Base-by-base conservation (phyloP, 441 rosid genomes). In the Theobroma grandiflorum region DNA sequence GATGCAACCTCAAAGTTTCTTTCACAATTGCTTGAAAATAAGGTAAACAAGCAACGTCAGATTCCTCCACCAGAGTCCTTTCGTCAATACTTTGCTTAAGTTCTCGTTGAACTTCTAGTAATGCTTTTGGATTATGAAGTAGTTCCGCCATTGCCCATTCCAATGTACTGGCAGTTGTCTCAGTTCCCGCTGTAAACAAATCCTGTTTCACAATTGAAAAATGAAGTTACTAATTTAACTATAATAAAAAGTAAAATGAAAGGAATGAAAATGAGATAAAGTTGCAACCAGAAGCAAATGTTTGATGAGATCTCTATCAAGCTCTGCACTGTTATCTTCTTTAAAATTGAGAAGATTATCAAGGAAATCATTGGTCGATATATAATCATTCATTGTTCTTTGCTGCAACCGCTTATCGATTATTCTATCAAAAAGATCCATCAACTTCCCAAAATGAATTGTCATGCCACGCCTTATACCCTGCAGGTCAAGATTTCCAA, bases 71-170 rank as follows among this genome's bases (percentile, higher is more conserved):
- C 26, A 64, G 57, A 8, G 81, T 86, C 16, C 83, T 83, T 74
- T 70, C 58, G 20, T 86, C 87, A 10, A 81, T 57, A 22, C 57
- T 68, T 31, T 63, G 69, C n/a, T 82, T 38, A 2, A 89, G 77
- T 80, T 89, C 90, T 1, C 64, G 73, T 58, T 81, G 87, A 45
- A 67, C 88, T 63, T 82, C 85, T 14, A 7, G 47, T 82, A 86
- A 68, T 2, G 50, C 64, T 31, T 77, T 37, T 2, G 97, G 97
- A 71, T 82, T 87, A 52, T 52, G 73, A 18, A 91, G 84, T 68
- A 94, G 76, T 66, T 92, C 95, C 22, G 92, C 64, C 95, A 91
- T 87, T 31, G 93, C 93, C 93, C 95, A 92, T 53, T 94, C 97
- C 37, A 92, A 33, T 16, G 93, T 87, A 76, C 82, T 85, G 4